Base-by-base conservation (phyloP, 2,329 filamentous ascomycete genomes). In the Xylariaceae sp. region DNA sequence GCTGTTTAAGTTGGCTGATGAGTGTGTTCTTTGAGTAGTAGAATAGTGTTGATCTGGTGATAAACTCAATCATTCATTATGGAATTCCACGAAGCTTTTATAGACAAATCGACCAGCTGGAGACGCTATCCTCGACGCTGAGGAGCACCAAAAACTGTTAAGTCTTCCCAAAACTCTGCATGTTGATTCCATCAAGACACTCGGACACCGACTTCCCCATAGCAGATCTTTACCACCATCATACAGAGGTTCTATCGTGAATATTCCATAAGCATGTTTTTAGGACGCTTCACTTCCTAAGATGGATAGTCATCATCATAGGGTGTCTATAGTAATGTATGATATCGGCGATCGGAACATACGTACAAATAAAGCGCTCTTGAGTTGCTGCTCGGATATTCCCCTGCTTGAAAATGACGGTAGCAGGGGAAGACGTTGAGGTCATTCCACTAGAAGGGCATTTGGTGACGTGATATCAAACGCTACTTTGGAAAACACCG, bases 51-150 rank as follows among this genome's bases (percentile, higher is more conserved):
- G 45, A 32, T 48, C 6, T 32, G 45, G 40, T 32, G 45, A 5
- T 6, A 10, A 11, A 30, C 16, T 10, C 18, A n/a, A 9, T 5
- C 33, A 16, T 29, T 16, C 3, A 4, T 13, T 9, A 11, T 18
- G 35, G 26, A 48, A 23, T 40, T 20, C 4, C n/a, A 6, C 11
- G 26, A 40, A 24, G 35, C 26, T 40, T 48, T 40, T 48, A 40
- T 48, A 40, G 11, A 16, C 18, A 3, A 11, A 16, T 24, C 6
- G 5, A 6, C 40, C n/a, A n/a, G n/a, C n/a, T n/a, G n/a, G n/a
- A n/a, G n/a, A n/a, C n/a, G n/a, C n/a, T n/a, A n/a, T n/a, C n/a
- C n/a, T n/a, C n/a, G n/a, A n/a, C n/a, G n/a, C n/a, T n/a, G n/a
- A n/a, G n/a, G n/a, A n/a, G n/a, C n/a, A n/a, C n/a, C n/a, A n/a